These are phyloP conservation scores for Neofusicoccum parvum DNA, from an alignment of 2,329 filamentous ascomycete genomes.

Conservation along the genomic window DNA sequence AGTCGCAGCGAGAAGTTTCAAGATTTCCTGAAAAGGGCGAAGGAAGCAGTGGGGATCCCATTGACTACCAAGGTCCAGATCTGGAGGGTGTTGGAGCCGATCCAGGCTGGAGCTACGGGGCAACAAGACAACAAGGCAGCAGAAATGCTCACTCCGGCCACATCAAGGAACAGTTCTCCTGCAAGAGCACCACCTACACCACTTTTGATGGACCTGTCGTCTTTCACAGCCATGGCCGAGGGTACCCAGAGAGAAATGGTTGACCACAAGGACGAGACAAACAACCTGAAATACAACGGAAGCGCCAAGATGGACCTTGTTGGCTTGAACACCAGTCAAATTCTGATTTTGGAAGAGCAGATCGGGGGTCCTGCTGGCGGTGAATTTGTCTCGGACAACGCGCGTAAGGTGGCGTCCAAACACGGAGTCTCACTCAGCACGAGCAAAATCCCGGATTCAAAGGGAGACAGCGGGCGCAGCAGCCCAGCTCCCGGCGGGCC, in stretches of 20 bases:
- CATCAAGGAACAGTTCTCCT: constrained; percentile 47
- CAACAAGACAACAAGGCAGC: constrained; percentile 19
- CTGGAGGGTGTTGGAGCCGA: constrained; percentile 65
- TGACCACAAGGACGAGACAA: constrained; percentile 68
- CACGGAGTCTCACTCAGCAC: constrained; percentile 50
- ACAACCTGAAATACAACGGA: constrained; percentile 77
- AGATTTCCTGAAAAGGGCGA: constrained; percentile 75
- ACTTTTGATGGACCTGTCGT: constrained; percentile 64
- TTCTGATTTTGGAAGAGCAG: constrained; percentile 82
- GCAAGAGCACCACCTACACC: constrained; percentile 47
- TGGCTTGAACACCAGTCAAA: constrained; percentile 71
- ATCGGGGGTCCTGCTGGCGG: constrained; percentile 56
- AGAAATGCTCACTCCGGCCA: constrained; percentile 49
- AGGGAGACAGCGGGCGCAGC: constrained; percentile 60
- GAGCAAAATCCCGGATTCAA: constrained; percentile 34
- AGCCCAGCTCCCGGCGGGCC: constrained; percentile 65
- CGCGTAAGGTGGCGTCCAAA: constrained; percentile 46
- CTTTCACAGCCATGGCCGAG: constrained; percentile 64
- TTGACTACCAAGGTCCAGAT: constrained; percentile 73
- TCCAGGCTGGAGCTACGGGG: constrained; percentile 39
- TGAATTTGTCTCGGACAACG: constrained; percentile 58
- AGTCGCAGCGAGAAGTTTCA: constrained; percentile 72
- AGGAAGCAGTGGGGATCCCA: constrained; percentile 68
- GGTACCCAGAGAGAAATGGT: constrained; percentile 68
- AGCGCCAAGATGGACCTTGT: constrained; percentile 65